phyloP scores from a whole-genome alignment of 2,329 filamentous ascomycete species.

The Elsinoe arachidis region DNA sequence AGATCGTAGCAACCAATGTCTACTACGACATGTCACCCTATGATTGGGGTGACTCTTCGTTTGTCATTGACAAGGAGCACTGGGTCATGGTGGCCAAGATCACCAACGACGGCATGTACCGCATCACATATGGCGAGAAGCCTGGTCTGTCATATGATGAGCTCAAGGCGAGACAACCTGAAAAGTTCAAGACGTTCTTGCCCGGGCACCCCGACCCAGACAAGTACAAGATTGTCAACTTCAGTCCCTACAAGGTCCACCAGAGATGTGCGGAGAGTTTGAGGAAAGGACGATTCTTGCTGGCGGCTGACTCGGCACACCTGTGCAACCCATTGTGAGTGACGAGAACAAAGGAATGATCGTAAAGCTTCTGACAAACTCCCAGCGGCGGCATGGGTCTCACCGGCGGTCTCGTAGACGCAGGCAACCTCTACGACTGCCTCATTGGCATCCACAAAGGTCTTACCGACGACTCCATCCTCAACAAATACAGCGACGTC shows the following conservation, averaged over 20 bases:
- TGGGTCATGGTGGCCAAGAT: constrained; percentile 25
- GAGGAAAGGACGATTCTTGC: constrained; percentile 24
- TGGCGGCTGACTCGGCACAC: constrained; percentile 33
- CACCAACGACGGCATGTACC: constrained; percentile 30
- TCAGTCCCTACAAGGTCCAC: constrained; percentile 34
- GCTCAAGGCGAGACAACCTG: constrained; percentile 18
- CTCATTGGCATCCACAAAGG: constrained; percentile 18
- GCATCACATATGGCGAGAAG: constrained; percentile 33
- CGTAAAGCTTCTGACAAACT: not conserved
- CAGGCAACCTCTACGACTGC: constrained; percentile 19
- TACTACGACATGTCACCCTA: constrained; percentile 12
- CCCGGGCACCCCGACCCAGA: constrained; percentile 19
- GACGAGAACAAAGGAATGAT: not conserved
- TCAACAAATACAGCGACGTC: constrained; percentile 29
- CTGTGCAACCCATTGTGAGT: constrained; percentile 21
- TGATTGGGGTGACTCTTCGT: constrained; percentile 13
- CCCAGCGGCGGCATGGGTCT: constrained; percentile 19
- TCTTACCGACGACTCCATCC: constrained; percentile 21
- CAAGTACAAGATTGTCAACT: constrained; percentile 26
- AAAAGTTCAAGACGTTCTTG: constrained; percentile 20
- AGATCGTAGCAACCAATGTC: constrained; percentile 33
- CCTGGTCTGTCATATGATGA: constrained; percentile 20
- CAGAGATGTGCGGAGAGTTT: constrained; percentile 28
- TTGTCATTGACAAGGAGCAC: constrained; percentile 19
- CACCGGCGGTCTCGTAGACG: constrained; percentile 20